phyloP scores from a whole-genome alignment of 2,329 filamentous ascomycete species.

The Amesomyces nigricolor region DNA sequence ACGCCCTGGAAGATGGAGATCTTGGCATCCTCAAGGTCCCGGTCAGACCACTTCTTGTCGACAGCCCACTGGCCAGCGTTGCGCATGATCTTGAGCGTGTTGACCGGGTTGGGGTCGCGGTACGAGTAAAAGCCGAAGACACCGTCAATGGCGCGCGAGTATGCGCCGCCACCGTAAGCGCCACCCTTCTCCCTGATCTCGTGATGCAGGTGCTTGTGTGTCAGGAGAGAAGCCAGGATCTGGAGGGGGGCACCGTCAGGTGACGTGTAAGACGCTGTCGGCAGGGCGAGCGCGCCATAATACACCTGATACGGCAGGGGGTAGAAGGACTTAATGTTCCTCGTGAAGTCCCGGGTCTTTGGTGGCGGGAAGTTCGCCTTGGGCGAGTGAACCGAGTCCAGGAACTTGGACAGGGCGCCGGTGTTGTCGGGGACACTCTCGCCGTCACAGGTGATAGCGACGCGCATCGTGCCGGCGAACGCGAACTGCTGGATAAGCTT shows the following conservation, averaged over 20 bases:
- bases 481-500: constrained; percentile 79
- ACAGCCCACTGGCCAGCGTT: constrained; percentile 78
- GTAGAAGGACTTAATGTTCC: constrained; percentile 74
- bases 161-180: constrained; percentile 89
- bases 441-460: constrained; percentile 77
- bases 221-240: constrained; percentile 84
- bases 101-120: constrained; percentile 89
- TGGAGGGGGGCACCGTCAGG: constrained; percentile 73
- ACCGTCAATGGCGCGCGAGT: constrained; percentile 71
- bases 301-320: constrained; percentile 96
- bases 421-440: constrained; percentile 69
- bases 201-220: constrained; percentile 93
- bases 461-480: constrained; percentile 63
- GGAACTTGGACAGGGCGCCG: constrained; percentile 63
- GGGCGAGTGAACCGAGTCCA: constrained; percentile 51
- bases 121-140: constrained; percentile 95
- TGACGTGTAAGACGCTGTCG: constrained; percentile 77
- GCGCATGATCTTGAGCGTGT: constrained; percentile 78
- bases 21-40: constrained; percentile 93
- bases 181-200: constrained; percentile 98
- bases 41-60: constrained; percentile 72
- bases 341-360: constrained; percentile 33
- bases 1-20: constrained; percentile 87
- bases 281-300: constrained; percentile 77
- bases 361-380: constrained; percentile 34